Evolutionary conservation across 2,329 filamentous ascomycete genomes (phyloP), one percentile per base, ranked within the genome.

Genomic region (Arachnomyces sp.): DNA sequence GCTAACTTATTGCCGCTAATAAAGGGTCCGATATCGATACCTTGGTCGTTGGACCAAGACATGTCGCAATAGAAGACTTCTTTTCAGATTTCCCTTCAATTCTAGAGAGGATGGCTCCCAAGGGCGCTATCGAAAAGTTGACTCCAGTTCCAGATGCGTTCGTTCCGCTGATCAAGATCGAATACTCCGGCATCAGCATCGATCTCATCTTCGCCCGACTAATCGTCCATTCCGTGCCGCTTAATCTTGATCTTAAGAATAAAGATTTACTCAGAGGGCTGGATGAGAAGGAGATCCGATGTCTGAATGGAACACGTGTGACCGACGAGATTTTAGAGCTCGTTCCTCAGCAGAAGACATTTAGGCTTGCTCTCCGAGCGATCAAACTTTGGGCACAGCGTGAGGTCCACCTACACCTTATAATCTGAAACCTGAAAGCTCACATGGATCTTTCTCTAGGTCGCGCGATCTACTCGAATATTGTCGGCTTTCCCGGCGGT

Each of bases 81-180:
- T 98, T 98, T 68, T 71, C 84, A 38, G 73, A 84, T 53, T 95
- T 95, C 52, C 89, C 89, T n/a, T 71, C 77, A 14, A 68, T 93
- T 35, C 77, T 98, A 36, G 69, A 82, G 51, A 74, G 82, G 50
- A 82, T 92, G 76, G 80, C 86, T 1, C 78, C 84, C 7, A 69
- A 78, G 29, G 84, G 81, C n/a, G 75, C 88, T 44, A 86, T 96
- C 52, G 83, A 84, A 44, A 86, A 93, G 58, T 73, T 95, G 54
- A 82, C 86, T 2, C 78, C 84, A 0, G 92, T 98, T 29, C 82
- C 82, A 35, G 90, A 94, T 55, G 87, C 90, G 3, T 94, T 86
- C 56, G 90, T 96, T 6, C 92, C 92, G 35, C 94, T 98, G 60
- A 96, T 98, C 70, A 96, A 95, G 61, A 86, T 96, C 55, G 86